phyloP scores from a whole-genome alignment of 139 green algal genomes.

The Yamagishiella unicocca region DNA sequence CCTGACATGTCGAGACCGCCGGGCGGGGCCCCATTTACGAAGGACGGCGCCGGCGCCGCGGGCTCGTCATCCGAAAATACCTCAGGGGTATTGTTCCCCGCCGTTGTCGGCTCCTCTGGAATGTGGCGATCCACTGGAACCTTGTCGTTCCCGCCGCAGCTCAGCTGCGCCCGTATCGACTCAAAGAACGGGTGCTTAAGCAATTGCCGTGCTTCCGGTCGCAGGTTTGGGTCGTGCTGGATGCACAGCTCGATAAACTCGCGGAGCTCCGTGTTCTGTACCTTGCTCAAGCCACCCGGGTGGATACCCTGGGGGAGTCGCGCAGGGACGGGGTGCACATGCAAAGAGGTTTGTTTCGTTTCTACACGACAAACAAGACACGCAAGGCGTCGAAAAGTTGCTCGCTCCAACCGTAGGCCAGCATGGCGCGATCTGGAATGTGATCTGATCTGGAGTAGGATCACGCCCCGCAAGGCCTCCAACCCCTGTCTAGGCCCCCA shows the following conservation, averaged over 20 bases:
- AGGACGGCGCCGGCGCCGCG: background rate
- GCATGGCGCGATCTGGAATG: too few relatives aligned
- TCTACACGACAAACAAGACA: too few relatives aligned
- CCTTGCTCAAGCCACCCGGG: constrained; percentile 85
- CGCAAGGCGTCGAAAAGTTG: too few relatives aligned
- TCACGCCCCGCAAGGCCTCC: too few relatives aligned
- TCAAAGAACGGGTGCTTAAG: constrained; percentile 95
- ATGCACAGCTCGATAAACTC: constrained; percentile 96
- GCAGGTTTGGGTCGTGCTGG: constrained; percentile 64
- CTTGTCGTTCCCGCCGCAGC: constrained; percentile 18
- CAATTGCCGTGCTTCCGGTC: constrained; percentile 88
- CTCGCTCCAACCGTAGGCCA: too few relatives aligned
- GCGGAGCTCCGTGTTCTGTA: constrained; percentile 81
- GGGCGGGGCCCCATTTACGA: too few relatives aligned
- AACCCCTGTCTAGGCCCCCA: too few relatives aligned
- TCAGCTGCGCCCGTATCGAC: constrained; percentile 64
- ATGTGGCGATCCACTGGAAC: constrained; percentile 14
- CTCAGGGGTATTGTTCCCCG: constrained; percentile 12
- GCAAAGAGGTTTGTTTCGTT: too few relatives aligned
- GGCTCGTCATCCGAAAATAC: constrained; percentile 38
- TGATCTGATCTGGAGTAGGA: too few relatives aligned
- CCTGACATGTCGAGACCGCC: too few relatives aligned
- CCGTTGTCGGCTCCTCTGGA: constrained; percentile 43
- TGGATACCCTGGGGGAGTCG: constrained; percentile 80
- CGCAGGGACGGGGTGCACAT: too few relatives aligned